A percentile compares a stretch with the other conserved stretches of the same genome.
These are phyloP conservation scores for Lotus japonicus DNA, from an alignment of 306 rosid genomes.

Conservation along the genomic window DNA sequence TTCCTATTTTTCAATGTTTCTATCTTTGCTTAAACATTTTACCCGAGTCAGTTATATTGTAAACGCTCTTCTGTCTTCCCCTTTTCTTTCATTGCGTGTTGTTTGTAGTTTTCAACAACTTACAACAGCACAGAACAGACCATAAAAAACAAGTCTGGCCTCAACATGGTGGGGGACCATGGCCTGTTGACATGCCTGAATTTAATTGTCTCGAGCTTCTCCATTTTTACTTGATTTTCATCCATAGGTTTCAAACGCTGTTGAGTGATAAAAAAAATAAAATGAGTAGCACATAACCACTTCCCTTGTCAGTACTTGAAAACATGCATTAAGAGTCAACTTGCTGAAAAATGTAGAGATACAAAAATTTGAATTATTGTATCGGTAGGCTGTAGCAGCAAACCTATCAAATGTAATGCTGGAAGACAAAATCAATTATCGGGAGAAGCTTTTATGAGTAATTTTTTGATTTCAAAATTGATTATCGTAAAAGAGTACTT, in stretches of 20 bases:
- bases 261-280: conserved; percentile 1
- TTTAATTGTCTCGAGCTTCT: conserved; percentile 20
- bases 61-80: neutral
- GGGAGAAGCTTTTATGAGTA: too few relatives aligned
- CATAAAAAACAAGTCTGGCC: conserved; percentile 19
- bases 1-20: conserved; percentile 9
- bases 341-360: neutral
- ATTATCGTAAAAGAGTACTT: too few relatives aligned
- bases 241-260: conserved; percentile 27
- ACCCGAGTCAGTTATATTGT: conserved; percentile 17
- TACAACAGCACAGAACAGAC: conserved; percentile 22
- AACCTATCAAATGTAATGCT: neutral
- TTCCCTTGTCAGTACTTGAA: conserved; percentile 8
- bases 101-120: conserved; percentile 11
- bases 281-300: conserved; percentile 11
- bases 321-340: neutral
- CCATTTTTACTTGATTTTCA: conserved; percentile 22
- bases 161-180: conserved; percentile 33
- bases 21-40: conserved; percentile 27
- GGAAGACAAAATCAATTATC: too few relatives aligned
- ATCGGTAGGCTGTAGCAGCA: neutral
- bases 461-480: too few relatives aligned
- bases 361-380: conserved; percentile 16
- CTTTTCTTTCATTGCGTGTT: conserved; percentile 26
- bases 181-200: conserved; percentile 23